Evolutionary conservation across 192 early-diverging fungal genomes (phyloP).

Genomic region (Bifiguratus adelaidae): DNA sequence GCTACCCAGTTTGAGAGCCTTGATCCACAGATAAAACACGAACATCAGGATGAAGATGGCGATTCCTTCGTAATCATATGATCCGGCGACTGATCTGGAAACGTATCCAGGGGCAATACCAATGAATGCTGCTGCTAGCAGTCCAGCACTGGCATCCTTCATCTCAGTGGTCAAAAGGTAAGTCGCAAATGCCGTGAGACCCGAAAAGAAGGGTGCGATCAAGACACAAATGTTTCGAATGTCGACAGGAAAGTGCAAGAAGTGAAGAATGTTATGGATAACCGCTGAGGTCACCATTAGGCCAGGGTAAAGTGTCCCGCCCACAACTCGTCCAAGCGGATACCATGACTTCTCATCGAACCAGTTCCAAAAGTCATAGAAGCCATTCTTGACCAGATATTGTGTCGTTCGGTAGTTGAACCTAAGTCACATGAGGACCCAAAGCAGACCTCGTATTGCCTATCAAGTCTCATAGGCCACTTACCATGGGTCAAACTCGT

Average conservation of each 20-base stretch:
- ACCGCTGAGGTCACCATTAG: conserved; percentile 97
- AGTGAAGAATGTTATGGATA: conserved; percentile 90
- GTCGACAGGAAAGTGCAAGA: conserved; percentile 92
- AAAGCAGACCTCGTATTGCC: too few relatives aligned
- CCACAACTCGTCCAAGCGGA: conserved; percentile 95
- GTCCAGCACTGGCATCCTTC: conserved; percentile 83
- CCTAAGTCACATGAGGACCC: conserved; percentile 23
- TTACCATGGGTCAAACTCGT: conserved; percentile 98
- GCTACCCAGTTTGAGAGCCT: conserved; percentile 90
- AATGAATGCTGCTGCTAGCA: conserved; percentile 96
- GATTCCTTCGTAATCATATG: conserved; percentile 99
- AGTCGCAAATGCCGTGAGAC: conserved; percentile 89
- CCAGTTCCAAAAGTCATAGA: conserved; percentile 99
- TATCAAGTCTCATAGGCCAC: neutral
- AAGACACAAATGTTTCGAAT: conserved; percentile 99
- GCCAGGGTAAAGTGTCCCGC: conserved; percentile 99
- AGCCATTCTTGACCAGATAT: conserved; percentile 84
- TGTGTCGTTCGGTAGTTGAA: conserved; percentile 97
- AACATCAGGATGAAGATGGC: conserved; percentile 98
- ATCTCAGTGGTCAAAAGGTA: conserved; percentile 91
- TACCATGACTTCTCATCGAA: conserved; percentile 99
- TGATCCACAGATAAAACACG: conserved; percentile 98
- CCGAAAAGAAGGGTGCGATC: conserved; percentile 93
- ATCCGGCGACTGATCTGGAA: conserved; percentile 99
- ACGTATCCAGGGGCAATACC: conserved; percentile 99